Conservation (phyloP, 441 rosid genomes). For the Biscutella laevigata region DNA sequence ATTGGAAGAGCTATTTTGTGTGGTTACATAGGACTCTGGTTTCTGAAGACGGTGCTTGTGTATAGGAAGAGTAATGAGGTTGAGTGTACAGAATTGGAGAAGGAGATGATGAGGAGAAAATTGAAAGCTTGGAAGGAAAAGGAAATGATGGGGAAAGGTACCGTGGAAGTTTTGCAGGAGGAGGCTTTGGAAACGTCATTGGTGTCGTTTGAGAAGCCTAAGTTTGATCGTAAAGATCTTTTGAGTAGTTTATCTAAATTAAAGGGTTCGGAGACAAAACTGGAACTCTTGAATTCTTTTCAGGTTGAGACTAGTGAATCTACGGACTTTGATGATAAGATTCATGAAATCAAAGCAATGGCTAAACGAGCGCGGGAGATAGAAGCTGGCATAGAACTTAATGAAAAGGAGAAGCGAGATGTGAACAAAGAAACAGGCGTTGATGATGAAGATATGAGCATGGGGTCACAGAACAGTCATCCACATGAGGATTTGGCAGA, state of each 20-base stretch:
- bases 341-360: constrained; percentile 46
- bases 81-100: constrained; percentile 48
- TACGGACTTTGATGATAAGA: constrained; percentile 34
- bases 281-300: constrained; percentile 27
- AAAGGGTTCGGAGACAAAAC: constrained; percentile 28
- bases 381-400: constrained; percentile 35
- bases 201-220: constrained; percentile 42
- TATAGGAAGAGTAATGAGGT: constrained; percentile 30
- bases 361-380: constrained; percentile 44
- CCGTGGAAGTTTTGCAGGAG: constrained; percentile 43
- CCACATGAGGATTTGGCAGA: constrained; percentile 20
- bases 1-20: constrained; percentile 44
- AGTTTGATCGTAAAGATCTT: constrained; percentile 50
- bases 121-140: constrained; percentile 53
- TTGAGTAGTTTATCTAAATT: constrained; percentile 43
- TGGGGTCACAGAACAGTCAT: constrained; percentile 16
- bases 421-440: constrained; percentile 18
- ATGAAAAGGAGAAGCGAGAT: constrained; percentile 30
- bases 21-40: constrained; percentile 51
- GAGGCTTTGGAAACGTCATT: constrained; percentile 19
- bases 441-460: constrained; percentile 16
- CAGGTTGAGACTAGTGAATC: constrained; percentile 26
- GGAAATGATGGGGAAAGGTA: constrained; percentile 38
- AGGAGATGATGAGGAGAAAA: constrained; percentile 87
- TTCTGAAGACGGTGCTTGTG: constrained; percentile 35